Evolutionary conservation across 345 rosid species (phyloP).

Genomic region (Clausena lansium): DNA sequence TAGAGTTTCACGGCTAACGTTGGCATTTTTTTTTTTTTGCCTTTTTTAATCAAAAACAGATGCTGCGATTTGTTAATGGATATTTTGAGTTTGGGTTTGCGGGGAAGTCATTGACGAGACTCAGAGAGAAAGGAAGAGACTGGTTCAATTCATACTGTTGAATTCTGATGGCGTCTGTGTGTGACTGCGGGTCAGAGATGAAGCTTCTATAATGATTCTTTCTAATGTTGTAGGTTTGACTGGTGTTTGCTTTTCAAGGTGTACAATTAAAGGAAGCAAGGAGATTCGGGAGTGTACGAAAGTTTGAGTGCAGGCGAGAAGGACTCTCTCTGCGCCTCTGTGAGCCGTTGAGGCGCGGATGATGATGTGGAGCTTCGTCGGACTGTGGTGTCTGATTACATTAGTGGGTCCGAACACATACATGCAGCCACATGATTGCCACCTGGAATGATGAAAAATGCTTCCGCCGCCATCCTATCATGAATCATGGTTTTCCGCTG

Average conservation of each 20-base stretch:
- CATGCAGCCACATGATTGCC: background rate
- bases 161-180: background rate
- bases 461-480: too few species aligned
- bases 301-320: background rate
- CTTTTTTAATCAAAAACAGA: background rate
- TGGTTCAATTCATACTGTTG: background rate
- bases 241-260: background rate
- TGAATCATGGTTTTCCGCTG: too few species aligned
- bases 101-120: conserved; percentile 8
- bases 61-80: background rate
- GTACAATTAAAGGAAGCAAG: background rate
- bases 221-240: background rate
- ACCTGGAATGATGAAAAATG: background rate
- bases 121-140: background rate
- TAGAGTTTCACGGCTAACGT: conserved; percentile 54
- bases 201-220: background rate
- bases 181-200: background rate
- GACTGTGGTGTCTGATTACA: background rate
- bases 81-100: background rate
- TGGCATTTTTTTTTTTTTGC: conserved; percentile 40
- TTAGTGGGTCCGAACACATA: background rate
- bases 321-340: too few species aligned
- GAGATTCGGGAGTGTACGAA: background rate
- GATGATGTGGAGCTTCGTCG: conserved; percentile 7
- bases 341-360: background rate